A percentile compares a stretch with the other conserved stretches of the same genome.
Evolutionary conservation across 176 grass and related monocot species (phyloP).

Genomic region (Miscanthus lutarioriparius): DNA sequence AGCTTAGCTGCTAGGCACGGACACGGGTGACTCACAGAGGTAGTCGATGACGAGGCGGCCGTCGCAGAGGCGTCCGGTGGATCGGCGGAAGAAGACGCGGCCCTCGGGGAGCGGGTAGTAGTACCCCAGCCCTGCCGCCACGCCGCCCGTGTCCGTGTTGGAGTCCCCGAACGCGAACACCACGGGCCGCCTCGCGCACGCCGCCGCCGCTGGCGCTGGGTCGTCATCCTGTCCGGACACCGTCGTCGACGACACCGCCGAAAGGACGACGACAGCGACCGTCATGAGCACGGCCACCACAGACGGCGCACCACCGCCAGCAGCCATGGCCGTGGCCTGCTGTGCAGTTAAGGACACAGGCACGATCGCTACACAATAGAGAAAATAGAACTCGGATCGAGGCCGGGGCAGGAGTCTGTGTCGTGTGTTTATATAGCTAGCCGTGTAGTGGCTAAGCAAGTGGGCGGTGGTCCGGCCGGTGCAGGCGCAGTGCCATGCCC

Average conservation of each 20-base stretch:
- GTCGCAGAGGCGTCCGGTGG: constrained; percentile 62
- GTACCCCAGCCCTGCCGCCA: constrained; percentile 46
- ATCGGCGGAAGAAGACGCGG: constrained; percentile 57
- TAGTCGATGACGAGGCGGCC: constrained; percentile 60
- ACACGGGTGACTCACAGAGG: constrained; percentile 39
- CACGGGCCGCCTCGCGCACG: constrained; percentile 39
- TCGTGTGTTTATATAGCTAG: neutral
- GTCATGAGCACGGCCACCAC: neutral
- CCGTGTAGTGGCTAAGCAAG: neutral
- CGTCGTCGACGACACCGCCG: neutral
- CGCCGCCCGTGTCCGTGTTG: constrained; percentile 87
- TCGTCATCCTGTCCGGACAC: neutral
- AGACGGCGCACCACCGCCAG: neutral
- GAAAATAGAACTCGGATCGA: too few relatives aligned
- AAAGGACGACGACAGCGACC: neutral
- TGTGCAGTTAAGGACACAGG: neutral
- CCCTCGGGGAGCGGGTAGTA: constrained; percentile 53
- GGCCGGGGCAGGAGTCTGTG: neutral
- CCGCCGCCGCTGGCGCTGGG: neutral
- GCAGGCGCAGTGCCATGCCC: neutral
- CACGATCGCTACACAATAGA: neutral
- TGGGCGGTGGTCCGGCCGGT: neutral
- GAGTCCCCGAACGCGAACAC: constrained; percentile 91
- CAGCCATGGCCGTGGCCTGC: neutral
- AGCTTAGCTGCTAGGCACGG: too few relatives aligned